Evolutionary conservation across 495 filamentous ascomycete species (phyloP).

Genomic region (Penicillium canariense): DNA sequence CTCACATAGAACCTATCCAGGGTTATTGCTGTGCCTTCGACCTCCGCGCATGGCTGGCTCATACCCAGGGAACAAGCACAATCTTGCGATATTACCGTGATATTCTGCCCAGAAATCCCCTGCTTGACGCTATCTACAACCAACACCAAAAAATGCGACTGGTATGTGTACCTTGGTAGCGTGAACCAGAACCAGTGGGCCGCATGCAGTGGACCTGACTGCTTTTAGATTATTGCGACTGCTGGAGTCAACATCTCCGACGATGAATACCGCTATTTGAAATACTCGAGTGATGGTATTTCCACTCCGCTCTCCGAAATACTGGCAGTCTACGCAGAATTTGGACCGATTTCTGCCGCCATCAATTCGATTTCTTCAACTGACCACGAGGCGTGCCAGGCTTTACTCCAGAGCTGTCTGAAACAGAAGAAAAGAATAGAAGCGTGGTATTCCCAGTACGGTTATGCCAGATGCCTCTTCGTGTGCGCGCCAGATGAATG

Average conservation of each 20-base stretch:
- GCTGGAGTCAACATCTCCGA: background rate
- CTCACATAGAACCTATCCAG: background rate
- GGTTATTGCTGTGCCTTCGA: background rate
- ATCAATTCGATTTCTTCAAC: background rate
- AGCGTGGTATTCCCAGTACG: constrained; percentile 6
- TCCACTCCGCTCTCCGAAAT: background rate
- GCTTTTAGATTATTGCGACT: background rate
- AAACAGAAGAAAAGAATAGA: background rate
- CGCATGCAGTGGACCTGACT: background rate
- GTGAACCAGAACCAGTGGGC: background rate
- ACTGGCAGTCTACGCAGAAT: constrained; percentile 1
- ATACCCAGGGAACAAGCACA: constrained; percentile 3
- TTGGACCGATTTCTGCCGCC: background rate
- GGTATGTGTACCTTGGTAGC: background rate
- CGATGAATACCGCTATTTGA: background rate
- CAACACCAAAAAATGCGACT: constrained; percentile 3
- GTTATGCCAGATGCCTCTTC: background rate
- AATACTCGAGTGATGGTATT: background rate
- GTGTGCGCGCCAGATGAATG: background rate
- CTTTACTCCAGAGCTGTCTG: background rate
- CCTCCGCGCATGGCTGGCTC: background rate
- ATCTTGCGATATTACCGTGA: background rate
- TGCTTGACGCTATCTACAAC: constrained; percentile 2
- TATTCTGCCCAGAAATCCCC: background rate
- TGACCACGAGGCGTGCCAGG: background rate